Percentiles rank a stretch among this genome's conserved stretches.
Evolutionary conservation across 768 basidiomycete species (phyloP).

Genomic region (Mycena albidolilacea): DNA sequence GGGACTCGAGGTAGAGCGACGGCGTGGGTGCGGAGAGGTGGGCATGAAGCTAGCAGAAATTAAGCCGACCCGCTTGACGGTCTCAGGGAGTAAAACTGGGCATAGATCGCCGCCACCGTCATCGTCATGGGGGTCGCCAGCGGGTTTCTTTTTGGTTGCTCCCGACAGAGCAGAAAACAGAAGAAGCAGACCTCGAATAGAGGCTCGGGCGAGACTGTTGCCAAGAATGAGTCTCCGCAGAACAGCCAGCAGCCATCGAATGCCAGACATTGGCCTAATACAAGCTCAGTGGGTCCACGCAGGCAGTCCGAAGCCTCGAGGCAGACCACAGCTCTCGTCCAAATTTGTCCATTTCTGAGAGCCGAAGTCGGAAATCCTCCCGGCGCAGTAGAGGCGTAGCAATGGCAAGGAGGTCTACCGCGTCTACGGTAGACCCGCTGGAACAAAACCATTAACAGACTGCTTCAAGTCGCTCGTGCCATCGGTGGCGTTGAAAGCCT

Average conservation of each 20-base stretch:
- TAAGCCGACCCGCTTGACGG: neutral
- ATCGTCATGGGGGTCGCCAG: neutral
- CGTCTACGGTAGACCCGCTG: too few species aligned
- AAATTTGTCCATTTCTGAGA: too few species aligned
- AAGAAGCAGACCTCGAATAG: constrained; percentile 25
- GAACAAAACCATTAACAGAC: too few species aligned
- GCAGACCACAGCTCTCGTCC: too few species aligned
- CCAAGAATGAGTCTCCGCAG: constrained; percentile 21
- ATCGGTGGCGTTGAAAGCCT: too few species aligned
- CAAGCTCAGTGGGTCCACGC: too few species aligned
- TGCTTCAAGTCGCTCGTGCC: too few species aligned
- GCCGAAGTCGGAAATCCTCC: too few species aligned
- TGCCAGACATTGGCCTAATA: neutral
- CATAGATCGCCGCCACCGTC: neutral
- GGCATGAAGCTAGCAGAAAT: constrained; percentile 34
- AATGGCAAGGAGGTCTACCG: too few species aligned
- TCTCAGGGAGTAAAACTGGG: neutral
- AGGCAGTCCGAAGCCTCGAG: too few species aligned
- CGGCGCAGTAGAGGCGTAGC: too few species aligned
- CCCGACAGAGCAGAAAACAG: constrained; percentile 24
- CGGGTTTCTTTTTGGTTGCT: constrained; percentile 15
- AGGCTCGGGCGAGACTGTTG: constrained; percentile 23
- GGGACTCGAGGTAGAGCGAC: constrained; percentile 34
- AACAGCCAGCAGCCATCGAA: constrained; percentile 24
- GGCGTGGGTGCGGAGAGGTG: constrained; percentile 43